phyloP scores from a whole-genome alignment of 768 basidiomycete genomes.

The Xerocomus brunneocitrinus region DNA sequence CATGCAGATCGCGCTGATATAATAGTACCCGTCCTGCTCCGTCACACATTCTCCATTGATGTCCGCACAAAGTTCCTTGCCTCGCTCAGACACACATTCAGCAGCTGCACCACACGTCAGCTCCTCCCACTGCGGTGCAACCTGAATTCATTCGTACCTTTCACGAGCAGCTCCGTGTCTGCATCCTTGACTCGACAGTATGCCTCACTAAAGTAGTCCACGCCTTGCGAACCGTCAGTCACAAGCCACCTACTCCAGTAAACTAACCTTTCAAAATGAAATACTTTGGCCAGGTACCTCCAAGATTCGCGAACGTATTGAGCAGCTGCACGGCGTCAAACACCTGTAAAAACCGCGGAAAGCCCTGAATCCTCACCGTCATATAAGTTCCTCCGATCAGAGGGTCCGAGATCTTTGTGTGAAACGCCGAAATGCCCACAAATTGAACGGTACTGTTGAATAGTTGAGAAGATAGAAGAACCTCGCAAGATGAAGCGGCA shows the following conservation, averaged over 20 bases:
- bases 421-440: slow-evolving; percentile 98
- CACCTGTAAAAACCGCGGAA: not conserved
- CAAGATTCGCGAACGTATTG: slow-evolving; percentile 94
- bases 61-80: slow-evolving; percentile 71
- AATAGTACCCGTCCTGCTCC: slow-evolving; percentile 89
- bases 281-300: slow-evolving; percentile 97
- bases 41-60: slow-evolving; percentile 79
- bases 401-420: slow-evolving; percentile 93
- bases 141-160: slow-evolving; percentile 39
- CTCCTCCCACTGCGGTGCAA: not conserved
- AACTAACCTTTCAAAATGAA: slow-evolving; percentile 83
- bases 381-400: slow-evolving; percentile 98
- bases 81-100: slow-evolving; percentile 92
- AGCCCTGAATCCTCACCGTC: slow-evolving; percentile 61
- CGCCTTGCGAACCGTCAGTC: slow-evolving; percentile 44
- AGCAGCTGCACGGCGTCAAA: slow-evolving; percentile 53
- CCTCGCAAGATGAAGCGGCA: slow-evolving; percentile 1
- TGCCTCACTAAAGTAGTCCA: slow-evolving; percentile 84
- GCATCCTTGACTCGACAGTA: slow-evolving; percentile 71
- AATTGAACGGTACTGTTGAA: slow-evolving; percentile 88
- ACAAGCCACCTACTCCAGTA: not conserved
- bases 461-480: slow-evolving; percentile 1
- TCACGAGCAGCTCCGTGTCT: slow-evolving; percentile 44
- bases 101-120: slow-evolving; percentile 43
- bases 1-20: slow-evolving; percentile 76